Percentiles rank a stretch among this genome's conserved stretches.
Evolutionary conservation across 2,329 filamentous ascomycete genomes (phyloP).

Genomic region (Sphaerulina musiva): DNA sequence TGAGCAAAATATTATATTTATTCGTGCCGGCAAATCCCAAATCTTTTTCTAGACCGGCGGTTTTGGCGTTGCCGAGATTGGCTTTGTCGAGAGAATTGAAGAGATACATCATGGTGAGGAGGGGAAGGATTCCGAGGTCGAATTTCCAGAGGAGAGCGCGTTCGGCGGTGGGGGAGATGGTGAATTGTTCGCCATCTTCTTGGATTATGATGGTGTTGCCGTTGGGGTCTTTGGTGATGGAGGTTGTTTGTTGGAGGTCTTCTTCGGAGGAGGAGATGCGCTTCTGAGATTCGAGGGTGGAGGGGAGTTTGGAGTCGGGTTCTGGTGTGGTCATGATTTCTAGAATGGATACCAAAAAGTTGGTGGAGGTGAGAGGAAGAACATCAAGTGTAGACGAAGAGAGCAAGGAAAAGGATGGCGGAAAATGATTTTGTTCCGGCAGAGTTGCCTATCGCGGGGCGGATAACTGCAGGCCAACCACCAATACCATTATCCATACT

Average conservation of each 20-base stretch:
- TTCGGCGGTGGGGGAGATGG: constrained; percentile 43
- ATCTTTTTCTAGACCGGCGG: constrained; percentile 44
- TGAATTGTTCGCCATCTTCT: constrained; percentile 26
- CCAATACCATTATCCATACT: too few relatives aligned
- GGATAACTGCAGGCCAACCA: background rate
- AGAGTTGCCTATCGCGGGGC: background rate
- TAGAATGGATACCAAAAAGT: background rate
- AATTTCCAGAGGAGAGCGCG: constrained; percentile 50
- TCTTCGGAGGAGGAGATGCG: background rate
- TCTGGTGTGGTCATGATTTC: background rate
- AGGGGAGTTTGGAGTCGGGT: constrained; percentile 8
- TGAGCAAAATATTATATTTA: constrained; percentile 61
- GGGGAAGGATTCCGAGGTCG: constrained; percentile 49
- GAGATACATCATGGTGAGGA: constrained; percentile 55
- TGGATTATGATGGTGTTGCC: constrained; percentile 20
- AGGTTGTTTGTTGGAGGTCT: constrained; percentile 12
- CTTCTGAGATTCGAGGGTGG: constrained; percentile 8
- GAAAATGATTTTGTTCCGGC: background rate
- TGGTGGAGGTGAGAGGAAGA: background rate
- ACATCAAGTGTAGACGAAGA: background rate
- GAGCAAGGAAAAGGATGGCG: background rate
- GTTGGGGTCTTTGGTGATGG: constrained; percentile 16
- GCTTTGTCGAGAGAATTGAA: constrained; percentile 49
- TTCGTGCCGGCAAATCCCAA: constrained; percentile 52
- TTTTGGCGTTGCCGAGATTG: constrained; percentile 40